A percentile compares a stretch with the other conserved stretches of the same genome.
These are phyloP conservation scores for Prillingera fragicola DNA, from an alignment of 1,284 basidiomycete genomes.

Conservation along the genomic window DNA sequence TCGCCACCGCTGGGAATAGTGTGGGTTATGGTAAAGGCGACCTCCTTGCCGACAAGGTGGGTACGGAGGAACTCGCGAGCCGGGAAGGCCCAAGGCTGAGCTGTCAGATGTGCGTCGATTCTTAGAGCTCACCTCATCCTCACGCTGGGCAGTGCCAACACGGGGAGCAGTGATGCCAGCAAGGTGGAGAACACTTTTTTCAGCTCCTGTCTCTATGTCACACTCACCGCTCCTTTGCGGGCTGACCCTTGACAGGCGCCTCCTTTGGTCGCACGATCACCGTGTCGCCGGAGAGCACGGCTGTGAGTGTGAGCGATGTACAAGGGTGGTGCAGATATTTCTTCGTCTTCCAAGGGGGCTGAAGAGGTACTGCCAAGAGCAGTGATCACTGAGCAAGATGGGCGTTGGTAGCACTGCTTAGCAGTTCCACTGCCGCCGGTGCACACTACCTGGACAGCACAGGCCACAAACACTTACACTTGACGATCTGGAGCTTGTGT, in stretches of 20 bases:
- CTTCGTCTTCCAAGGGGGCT: too few species aligned
- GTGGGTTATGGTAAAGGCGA: slow-evolving; percentile 46
- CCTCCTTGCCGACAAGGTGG: slow-evolving; percentile 80
- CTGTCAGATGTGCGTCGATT: not conserved
- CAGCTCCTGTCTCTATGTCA: not conserved
- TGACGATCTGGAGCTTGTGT: slow-evolving; percentile 42
- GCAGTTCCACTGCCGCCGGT: too few species aligned
- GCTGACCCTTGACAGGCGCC: slow-evolving; percentile 70
- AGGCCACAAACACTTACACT: slow-evolving; percentile 44
- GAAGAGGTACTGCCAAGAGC: too few species aligned
- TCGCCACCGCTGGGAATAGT: slow-evolving; percentile 39
- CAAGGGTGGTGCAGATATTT: not conserved
- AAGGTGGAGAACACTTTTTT: slow-evolving; percentile 69
- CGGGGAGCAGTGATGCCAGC: slow-evolving; percentile 76
- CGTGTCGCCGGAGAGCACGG: slow-evolving; percentile 82
- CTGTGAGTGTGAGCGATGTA: slow-evolving; percentile 49
- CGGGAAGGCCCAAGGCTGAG: slow-evolving; percentile 83
- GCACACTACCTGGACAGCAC: too few species aligned
- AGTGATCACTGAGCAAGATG: too few species aligned
- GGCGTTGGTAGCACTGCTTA: too few species aligned
- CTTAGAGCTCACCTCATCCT: slow-evolving; percentile 68
- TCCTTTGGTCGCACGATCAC: slow-evolving; percentile 68
- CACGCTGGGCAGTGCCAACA: slow-evolving; percentile 68
- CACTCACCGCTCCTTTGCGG: slow-evolving; percentile 74
- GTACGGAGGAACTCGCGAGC: slow-evolving; percentile 85